Evolutionary conservation across 441 rosid species (phyloP), one percentile per base, ranked within the genome.

Genomic region (Populus tomentosa): DNA sequence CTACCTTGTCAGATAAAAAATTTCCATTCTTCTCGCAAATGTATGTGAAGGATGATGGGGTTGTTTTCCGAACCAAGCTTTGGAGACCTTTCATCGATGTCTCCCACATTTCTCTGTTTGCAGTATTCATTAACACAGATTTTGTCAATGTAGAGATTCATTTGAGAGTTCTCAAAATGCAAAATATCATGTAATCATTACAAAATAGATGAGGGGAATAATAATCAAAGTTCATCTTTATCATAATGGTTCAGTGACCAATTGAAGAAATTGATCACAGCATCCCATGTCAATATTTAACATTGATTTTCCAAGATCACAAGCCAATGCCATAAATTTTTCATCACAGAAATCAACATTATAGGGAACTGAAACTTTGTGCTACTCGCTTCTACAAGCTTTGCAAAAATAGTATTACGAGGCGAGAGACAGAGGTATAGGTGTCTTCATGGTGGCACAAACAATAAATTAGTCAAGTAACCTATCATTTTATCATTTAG

Each of bases 21-120:
- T 79, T 74, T 75, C 98, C 98, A 79, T 56, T 91, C 88, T 93
- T 97, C 87, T 97, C 98, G 83, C 98, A 93, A 56, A 96, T 78
- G 84, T 96, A 96, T 16, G 99, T 75, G 82, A 90, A 96, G 6
- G 96, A 91, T 38, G 98, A 94, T 74, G 97, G 98, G 68, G 92
- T 89, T 74, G 97, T 83, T 84, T 81, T 93, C 89, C 87, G 86
- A 70, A 96, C 84, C 90, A 96, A 88, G 88, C 91, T 91, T 73
- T 82, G 72, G 71, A 96, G 81, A 82, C 99, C 99, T 80, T 91
- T 93, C 99, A 96, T 96, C 80, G 99, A 94, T 83, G 84, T 92
- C 85, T 96, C 99, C 99, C 99, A 96, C 98, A 94, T 94, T 42
- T 90, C 94, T 84, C 98, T 96, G 89, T 73, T 72, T 73, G 77